Evolutionary conservation across 768 basidiomycete species (phyloP), one percentile per base, ranked within the genome.

Genomic region (Jaapia argillacea): DNA sequence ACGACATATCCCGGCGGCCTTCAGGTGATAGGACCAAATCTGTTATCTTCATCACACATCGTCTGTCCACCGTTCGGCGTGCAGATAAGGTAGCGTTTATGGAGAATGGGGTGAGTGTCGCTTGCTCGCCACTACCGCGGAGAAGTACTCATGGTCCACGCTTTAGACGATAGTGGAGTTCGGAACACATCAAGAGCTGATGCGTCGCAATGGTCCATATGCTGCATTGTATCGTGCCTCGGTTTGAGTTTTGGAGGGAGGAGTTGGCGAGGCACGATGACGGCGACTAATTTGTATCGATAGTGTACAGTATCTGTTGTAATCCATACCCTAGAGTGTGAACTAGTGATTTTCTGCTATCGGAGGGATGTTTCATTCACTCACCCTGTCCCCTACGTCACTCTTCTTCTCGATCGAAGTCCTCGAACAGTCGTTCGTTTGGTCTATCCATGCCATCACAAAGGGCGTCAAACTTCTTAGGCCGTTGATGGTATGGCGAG

Each of bases 1-100:
- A 79, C 46, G 66, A 72, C 45, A 69, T 85, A 45, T 79, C 83
- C 27, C 71, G 72, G 36, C 67, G 71, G 18, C 68, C 76, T 25
- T 51, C 67, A 38, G 82, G 79, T 24, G 68, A 72, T 55, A 67
- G 68, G 53, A 69, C 63, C 16, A 86, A 86, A 63, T 84, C 81
- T 3, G 77, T 86, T 49, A 73, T 90, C 26, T 88, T 83, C 62
- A 85, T 89, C 54, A 89, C 87, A 4, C 87, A 90, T 63, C 75
- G 84, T 47, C 72, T 90, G 46, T 78, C 82, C 21, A 84, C 81
- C 36, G 85, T 86, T 16, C 79, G 85, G 3, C 76, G 83, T 35
- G 87, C 87, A 48, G 85, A 90, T 65, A 87, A 86, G 62, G 75
- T 88, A 50, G 85, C 83, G 35, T 83, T 87, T 79, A 85, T 88